A percentile compares a stretch with the other conserved stretches of the same genome.
Evolutionary conservation across 2,329 filamentous ascomycete species (phyloP).

Genomic region (Trichocomaceae sp.): DNA sequence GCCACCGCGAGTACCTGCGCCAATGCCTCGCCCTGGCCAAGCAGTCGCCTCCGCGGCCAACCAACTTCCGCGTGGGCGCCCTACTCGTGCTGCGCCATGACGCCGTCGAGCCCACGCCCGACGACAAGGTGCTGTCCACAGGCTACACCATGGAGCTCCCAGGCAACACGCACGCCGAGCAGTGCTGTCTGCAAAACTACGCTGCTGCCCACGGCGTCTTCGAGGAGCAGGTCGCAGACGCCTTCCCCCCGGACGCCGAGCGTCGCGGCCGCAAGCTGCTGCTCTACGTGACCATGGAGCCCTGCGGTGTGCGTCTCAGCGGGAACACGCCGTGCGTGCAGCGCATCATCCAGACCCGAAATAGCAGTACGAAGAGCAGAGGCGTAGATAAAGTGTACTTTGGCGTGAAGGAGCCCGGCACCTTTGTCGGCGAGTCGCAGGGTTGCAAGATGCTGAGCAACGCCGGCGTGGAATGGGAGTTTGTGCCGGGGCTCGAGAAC

Average conservation of each 20-base stretch:
- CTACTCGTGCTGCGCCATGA: slow-evolving; percentile 54
- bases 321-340: slow-evolving; percentile 59
- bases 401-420: slow-evolving; percentile 82
- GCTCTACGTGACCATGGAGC: slow-evolving; percentile 85
- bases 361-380: slow-evolving; percentile 32
- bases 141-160: slow-evolving; percentile 86
- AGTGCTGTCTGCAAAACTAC: slow-evolving; percentile 76
- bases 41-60: slow-evolving; percentile 75
- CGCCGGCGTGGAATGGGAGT: slow-evolving; percentile 66
- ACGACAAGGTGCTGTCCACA: slow-evolving; percentile 59
- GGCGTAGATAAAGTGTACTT: slow-evolving; percentile 72
- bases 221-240: slow-evolving; percentile 29
- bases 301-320: slow-evolving; percentile 41
- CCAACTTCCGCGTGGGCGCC: slow-evolving; percentile 93
- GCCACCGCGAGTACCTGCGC: slow-evolving; percentile 52
- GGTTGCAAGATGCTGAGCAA: slow-evolving; percentile 64
- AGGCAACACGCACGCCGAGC: slow-evolving; percentile 94
- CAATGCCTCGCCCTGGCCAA: slow-evolving; percentile 69
- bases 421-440: slow-evolving; percentile 76
- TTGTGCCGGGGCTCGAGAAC: slow-evolving; percentile 67
- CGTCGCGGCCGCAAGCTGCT: slow-evolving; percentile 37
- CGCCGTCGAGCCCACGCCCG: slow-evolving; percentile 17
- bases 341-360: slow-evolving; percentile 56
- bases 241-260: slow-evolving; percentile 32
- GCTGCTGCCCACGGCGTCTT: slow-evolving; percentile 29